Conservation (phyloP, 495 filamentous ascomycete genomes). For the Aspergillus bertholletiae region DNA sequence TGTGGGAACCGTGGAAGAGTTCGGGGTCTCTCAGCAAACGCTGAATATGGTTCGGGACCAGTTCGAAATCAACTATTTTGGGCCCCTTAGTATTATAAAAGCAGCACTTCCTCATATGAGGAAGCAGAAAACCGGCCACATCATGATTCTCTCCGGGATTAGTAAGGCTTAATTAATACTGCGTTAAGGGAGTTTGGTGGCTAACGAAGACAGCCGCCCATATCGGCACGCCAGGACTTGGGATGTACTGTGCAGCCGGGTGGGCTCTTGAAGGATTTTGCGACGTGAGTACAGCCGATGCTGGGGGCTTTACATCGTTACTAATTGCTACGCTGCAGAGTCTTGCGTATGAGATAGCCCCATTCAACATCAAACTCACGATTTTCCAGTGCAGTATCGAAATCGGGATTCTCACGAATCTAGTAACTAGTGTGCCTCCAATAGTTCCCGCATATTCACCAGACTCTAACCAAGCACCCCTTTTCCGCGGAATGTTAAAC, state of each 20-base stretch:
- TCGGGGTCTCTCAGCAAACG: slow-evolving; percentile 68
- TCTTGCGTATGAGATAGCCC: slow-evolving; percentile 92
- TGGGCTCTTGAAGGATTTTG: slow-evolving; percentile 99
- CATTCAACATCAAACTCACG: slow-evolving; percentile 94
- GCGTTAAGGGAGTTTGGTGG: not conserved
- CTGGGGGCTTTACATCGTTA: not conserved
- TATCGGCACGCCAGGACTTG: slow-evolving; percentile 87
- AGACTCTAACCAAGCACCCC: slow-evolving; percentile 71
- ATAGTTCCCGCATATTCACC: slow-evolving; percentile 67
- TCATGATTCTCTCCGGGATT: slow-evolving; percentile 85
- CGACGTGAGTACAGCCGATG: slow-evolving; percentile 50
- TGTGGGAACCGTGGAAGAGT: slow-evolving; percentile 88
- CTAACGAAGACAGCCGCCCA: slow-evolving; percentile 59
- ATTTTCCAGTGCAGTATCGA: slow-evolving; percentile 90
- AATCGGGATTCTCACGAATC: slow-evolving; percentile 78
- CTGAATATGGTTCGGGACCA: slow-evolving; percentile 79
- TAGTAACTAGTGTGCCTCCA: slow-evolving; percentile 78
- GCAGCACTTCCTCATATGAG: slow-evolving; percentile 78
- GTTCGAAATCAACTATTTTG: slow-evolving; percentile 93
- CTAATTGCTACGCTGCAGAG: slow-evolving; percentile 46
- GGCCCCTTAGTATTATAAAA: slow-evolving; percentile 93
- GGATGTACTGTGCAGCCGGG: slow-evolving; percentile 85
- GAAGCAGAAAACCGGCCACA: slow-evolving; percentile 74
- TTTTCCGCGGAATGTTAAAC: slow-evolving; percentile 74
- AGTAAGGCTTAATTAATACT: slow-evolving; percentile 42